Percentiles rank a stretch among this genome's conserved stretches.
These are phyloP conservation scores for Aplosporella prunicola DNA, from an alignment of 2,329 filamentous ascomycete species.

Conservation along the genomic window DNA sequence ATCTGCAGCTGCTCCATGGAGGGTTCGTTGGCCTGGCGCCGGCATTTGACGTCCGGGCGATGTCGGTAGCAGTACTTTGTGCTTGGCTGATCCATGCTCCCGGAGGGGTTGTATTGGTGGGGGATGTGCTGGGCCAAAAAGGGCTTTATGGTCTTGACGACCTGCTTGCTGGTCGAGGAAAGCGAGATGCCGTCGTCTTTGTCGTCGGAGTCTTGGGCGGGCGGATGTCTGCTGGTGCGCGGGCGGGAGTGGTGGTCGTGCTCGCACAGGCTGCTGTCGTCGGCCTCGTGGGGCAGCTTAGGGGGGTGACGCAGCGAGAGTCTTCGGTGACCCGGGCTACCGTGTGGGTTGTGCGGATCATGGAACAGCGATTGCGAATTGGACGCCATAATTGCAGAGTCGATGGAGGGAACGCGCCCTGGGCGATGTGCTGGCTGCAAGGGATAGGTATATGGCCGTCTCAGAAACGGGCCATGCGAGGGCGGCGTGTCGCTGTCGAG, in stretches of 20 bases:
- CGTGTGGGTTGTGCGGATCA: slow-evolving; percentile 9
- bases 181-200: slow-evolving; percentile 30
- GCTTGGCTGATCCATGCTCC: slow-evolving; percentile 43
- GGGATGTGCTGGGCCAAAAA: slow-evolving; percentile 90
- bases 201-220: slow-evolving; percentile 16
- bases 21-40: slow-evolving; percentile 83
- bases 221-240: slow-evolving; percentile 23
- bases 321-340: too few species aligned
- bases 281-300: background rate
- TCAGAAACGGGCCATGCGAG: too few species aligned
- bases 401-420: too few species aligned
- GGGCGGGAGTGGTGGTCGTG: slow-evolving; percentile 24
- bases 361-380: slow-evolving; percentile 11
- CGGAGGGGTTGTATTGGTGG: slow-evolving; percentile 70
- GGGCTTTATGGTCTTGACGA: slow-evolving; percentile 70
- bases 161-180: slow-evolving; percentile 48
- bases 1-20: slow-evolving; percentile 93
- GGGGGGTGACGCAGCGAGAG: slow-evolving; percentile 11
- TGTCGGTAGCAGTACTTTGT: slow-evolving; percentile 96
- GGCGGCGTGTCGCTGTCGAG: too few species aligned
- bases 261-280: slow-evolving; percentile 1
- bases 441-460: too few species aligned
- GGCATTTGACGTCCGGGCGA: slow-evolving; percentile 85
- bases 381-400: slow-evolving; percentile 6
- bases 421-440: too few species aligned